Percentiles rank a stretch among this genome's conserved stretches.
Conservation (phyloP, 768 basidiomycete species). For the Tephrocybe sp. region DNA sequence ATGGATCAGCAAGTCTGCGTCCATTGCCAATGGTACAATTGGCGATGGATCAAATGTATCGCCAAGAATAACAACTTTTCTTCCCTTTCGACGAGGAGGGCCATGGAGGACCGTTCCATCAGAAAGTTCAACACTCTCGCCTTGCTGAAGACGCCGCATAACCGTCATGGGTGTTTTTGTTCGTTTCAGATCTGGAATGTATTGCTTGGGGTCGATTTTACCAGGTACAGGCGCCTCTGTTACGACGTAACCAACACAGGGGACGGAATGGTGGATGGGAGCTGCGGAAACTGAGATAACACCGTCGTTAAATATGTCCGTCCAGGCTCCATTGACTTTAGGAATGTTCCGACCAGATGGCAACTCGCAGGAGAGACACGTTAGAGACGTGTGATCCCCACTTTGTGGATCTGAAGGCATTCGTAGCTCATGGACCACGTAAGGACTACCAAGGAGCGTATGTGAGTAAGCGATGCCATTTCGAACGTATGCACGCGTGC, state of each 20-base stretch:
- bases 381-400: constrained; percentile 49
- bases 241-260: constrained; percentile 80
- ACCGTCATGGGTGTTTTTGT: constrained; percentile 69
- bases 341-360: constrained; percentile 62
- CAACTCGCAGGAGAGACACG: constrained; percentile 54
- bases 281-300: constrained; percentile 69
- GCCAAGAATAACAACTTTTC: constrained; percentile 81
- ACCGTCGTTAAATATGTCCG: constrained; percentile 56
- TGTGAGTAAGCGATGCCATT: constrained; percentile 66
- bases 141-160: constrained; percentile 66
- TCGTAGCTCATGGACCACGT: constrained; percentile 83
- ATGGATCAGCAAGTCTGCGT: constrained; percentile 77
- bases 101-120: constrained; percentile 76
- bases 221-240: constrained; percentile 70
- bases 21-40: constrained; percentile 57
- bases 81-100: constrained; percentile 62
- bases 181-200: constrained; percentile 67
- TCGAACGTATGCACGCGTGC: constrained; percentile 81
- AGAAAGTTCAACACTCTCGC: constrained; percentile 58
- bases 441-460: constrained; percentile 62
- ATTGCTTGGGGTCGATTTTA: constrained; percentile 70
- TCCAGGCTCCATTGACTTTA: constrained; percentile 64
- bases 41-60: constrained; percentile 83
- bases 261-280: constrained; percentile 77
- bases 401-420: constrained; percentile 55